These are phyloP conservation scores for Xerocomus minutiporus DNA, from an alignment of 1,284 basidiomycete species.

Conservation along the genomic window DNA sequence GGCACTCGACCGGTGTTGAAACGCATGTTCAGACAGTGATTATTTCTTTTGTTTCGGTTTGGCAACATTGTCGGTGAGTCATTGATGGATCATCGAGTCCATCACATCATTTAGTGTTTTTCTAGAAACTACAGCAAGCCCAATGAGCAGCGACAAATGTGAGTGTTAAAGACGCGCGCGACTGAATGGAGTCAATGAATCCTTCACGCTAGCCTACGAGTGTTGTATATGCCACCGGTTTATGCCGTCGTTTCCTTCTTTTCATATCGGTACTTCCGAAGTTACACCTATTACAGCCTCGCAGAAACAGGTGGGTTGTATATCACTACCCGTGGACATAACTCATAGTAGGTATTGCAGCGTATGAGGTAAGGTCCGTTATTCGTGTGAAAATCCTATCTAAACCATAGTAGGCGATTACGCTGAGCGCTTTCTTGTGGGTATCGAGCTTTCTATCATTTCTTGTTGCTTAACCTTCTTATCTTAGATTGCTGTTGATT, in stretches of 20 bases:
- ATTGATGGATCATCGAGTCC: background rate
- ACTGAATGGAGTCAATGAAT: background rate
- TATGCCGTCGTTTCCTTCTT: slow-evolving; percentile 87
- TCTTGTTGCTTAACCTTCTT: slow-evolving; percentile 1
- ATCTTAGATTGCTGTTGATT: slow-evolving; percentile 67
- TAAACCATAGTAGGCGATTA: slow-evolving; percentile 54
- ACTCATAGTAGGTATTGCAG: slow-evolving; percentile 21
- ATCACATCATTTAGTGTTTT: background rate
- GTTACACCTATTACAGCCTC: slow-evolving; percentile 79
- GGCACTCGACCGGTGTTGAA: background rate
- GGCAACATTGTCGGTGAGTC: slow-evolving; percentile 57
- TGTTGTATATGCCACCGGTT: slow-evolving; percentile 76
- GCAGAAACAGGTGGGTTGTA: slow-evolving; percentile 58
- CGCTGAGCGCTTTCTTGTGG: slow-evolving; percentile 74
- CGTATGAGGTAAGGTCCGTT: slow-evolving; percentile 34
- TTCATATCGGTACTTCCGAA: slow-evolving; percentile 79
- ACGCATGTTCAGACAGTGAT: slow-evolving; percentile 48
- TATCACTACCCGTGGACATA: background rate
- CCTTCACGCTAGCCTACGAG: slow-evolving; percentile 42
- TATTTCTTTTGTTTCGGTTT: slow-evolving; percentile 52
- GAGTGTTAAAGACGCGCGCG: slow-evolving; percentile 24
- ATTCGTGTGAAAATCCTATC: slow-evolving; percentile 29
- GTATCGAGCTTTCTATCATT: slow-evolving; percentile 31
- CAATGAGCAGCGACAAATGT: slow-evolving; percentile 74
- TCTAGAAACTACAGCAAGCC: slow-evolving; percentile 62